Percentiles rank a stretch among this genome's conserved stretches.
Conservation (phyloP, 345 rosid genomes). For the Lepidium didymum region DNA sequence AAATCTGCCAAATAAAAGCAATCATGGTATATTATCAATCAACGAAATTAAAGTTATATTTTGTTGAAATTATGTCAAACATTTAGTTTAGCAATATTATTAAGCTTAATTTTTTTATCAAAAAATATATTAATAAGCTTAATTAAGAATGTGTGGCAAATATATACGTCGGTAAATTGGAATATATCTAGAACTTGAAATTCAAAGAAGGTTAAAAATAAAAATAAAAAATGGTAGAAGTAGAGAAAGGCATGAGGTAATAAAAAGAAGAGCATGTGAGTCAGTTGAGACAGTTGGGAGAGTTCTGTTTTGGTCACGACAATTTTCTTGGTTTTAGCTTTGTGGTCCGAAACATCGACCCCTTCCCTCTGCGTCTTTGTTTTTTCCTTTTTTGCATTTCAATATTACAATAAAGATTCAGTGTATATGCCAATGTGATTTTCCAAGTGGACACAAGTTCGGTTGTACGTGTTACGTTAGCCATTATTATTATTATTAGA, state of each 20-base stretch:
- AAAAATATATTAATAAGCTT: no score
- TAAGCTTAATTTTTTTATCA: no score
- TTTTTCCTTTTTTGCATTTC: background rate
- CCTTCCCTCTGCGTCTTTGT: constrained; percentile 26
- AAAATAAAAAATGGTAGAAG: background rate
- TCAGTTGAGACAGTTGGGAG: constrained; percentile 27
- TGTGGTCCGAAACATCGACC: constrained; percentile 35
- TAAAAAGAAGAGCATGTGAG: constrained; percentile 10
- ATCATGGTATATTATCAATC: no score
- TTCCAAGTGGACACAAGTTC: constrained; percentile 21
- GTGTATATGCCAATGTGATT: background rate
- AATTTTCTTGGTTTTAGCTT: constrained; percentile 8
- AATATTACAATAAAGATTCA: constrained; percentile 9
- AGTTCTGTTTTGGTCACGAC: constrained; percentile 12
- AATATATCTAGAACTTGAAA: background rate
- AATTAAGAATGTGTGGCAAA: background rate
- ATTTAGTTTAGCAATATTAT: background rate
- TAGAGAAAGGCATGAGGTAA: background rate
- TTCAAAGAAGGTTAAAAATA: no score
- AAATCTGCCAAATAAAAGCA: no score
- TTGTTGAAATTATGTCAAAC: background rate
- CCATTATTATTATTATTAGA: background rate
- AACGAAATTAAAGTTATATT: background rate
- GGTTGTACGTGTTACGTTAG: constrained; percentile 12
- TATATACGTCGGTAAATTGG: background rate